A percentile compares a stretch with the other conserved stretches of the same genome.
These are phyloP conservation scores for Flaveria robusta DNA, from an alignment of 129 eudicot species.

Conservation along the genomic window DNA sequence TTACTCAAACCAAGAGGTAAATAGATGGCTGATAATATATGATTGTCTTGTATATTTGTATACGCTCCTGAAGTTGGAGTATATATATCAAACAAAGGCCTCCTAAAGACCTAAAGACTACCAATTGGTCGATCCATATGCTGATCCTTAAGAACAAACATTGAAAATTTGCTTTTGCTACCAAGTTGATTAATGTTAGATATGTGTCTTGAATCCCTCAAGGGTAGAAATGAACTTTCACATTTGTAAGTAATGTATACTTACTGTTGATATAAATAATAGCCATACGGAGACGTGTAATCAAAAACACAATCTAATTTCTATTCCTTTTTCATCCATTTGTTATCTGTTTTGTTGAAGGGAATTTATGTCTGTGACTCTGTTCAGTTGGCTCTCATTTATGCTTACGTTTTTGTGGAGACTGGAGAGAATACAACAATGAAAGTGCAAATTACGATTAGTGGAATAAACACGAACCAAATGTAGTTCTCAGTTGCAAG, in stretches of 20 bases:
- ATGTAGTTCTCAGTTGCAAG: neutral
- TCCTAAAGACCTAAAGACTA: neutral
- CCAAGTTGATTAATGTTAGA: constrained; percentile 3
- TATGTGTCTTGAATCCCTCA: neutral
- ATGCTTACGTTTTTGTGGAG: neutral
- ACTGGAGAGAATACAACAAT: neutral
- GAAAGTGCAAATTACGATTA: neutral
- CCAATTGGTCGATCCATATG: neutral
- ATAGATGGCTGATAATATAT: neutral
- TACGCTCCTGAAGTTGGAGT: neutral
- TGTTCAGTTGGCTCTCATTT: neutral
- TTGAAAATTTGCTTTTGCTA: neutral
- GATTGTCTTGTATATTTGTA: neutral
- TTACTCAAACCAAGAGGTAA: neutral
- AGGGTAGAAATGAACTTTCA: neutral
- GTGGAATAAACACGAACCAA: neutral
- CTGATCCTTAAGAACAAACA: neutral
- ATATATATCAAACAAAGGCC: neutral
- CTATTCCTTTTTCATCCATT: too few relatives aligned
- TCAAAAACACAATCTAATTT: too few relatives aligned
- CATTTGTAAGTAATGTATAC: neutral
- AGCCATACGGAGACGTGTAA: neutral
- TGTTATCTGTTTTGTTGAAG: too few relatives aligned
- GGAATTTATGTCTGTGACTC: too few relatives aligned
- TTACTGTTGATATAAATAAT: neutral